Base-by-base conservation (phyloP, 495 filamentous ascomycete genomes). In the Umbilicaria muhlenbergii region DNA sequence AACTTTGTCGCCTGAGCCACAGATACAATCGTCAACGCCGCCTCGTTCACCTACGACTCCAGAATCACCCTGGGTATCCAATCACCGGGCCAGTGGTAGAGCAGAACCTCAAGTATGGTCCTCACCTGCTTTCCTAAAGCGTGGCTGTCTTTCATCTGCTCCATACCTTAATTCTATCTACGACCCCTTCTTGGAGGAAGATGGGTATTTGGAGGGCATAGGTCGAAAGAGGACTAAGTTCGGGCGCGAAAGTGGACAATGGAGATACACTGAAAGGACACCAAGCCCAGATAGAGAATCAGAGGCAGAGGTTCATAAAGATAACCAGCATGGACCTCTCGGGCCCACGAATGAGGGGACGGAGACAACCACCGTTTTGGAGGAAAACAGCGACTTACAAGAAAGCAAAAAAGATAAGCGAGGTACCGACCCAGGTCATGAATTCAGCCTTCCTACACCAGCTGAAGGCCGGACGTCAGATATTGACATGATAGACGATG, bases 101-200 rank as follows among this genome's bases (percentile, higher is more conserved):
- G 36, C 19, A 35, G 39, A 41, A 17, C 16, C 32, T 11, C 58
- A 63, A 42, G 64, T 69, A 53, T 91, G 75, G 67, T 63, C 70
- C 16, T 91, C 87, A 5, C 86, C 86, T 5, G 83, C 81, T 7
- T 91, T 92, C 48, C 51, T 83, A 15, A 83, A 77, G 50, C 66
- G 78, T 18, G 63, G 68, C 14, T 68, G 80, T 36, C 57, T 74
- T 5, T 82, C 77, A 1, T 75, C 74, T 44, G 74, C 73, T 0
- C 68, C 70, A 1, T 57, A 78, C 0, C 67, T 76, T 16, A 70
- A 77, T 46, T 67, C 70, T 10, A 63, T 61, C 11, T 73, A 74
- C 45, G 75, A 83, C 50, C 77, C 81, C 13, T 87, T 92, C 42
- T 68, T 65, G 6, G 78, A 86, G 31, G 78, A 80, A 46, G 82